Evolutionary conservation across 2,329 filamentous ascomycete species (phyloP).

Genomic region (Microsporum audouinii): DNA sequence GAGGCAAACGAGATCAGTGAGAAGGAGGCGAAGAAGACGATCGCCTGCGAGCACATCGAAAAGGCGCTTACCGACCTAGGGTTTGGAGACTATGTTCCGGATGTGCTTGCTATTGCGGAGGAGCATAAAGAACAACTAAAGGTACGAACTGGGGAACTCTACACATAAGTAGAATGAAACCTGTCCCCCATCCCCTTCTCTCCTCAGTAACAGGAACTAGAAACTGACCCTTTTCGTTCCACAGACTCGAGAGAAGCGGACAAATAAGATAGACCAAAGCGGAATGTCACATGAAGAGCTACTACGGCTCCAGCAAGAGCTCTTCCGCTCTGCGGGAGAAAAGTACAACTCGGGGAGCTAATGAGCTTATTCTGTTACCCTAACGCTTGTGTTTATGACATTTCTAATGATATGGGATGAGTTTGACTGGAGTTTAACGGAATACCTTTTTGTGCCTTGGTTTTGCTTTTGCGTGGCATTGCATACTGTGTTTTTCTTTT

Average conservation of each 20-base stretch:
- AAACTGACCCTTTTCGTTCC: background rate
- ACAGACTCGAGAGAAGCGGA: conserved; percentile 88
- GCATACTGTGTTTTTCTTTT: background rate
- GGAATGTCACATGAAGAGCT: conserved; percentile 86
- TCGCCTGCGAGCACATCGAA: conserved; percentile 94
- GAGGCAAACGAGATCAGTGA: conserved; percentile 98
- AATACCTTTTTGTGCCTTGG: background rate
- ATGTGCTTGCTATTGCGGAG: conserved; percentile 73
- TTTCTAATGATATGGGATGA: background rate
- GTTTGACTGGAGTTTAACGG: background rate
- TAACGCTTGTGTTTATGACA: background rate
- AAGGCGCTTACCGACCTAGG: conserved; percentile 86
- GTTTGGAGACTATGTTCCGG: conserved; percentile 82
- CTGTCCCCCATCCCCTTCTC: background rate
- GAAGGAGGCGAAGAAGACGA: conserved; percentile 98
- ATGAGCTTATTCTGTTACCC: background rate
- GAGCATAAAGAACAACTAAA: conserved; percentile 91
- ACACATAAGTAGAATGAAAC: too few relatives aligned
- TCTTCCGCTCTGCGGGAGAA: conserved; percentile 71
- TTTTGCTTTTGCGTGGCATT: background rate
- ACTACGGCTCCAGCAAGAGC: conserved; percentile 74
- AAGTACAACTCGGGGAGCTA: conserved; percentile 48
- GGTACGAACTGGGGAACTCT: conserved; percentile 41
- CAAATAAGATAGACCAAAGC: conserved; percentile 92
- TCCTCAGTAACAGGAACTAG: background rate